Base-by-base conservation (phyloP, 176 grass and related monocot species). In the Ensete glaucum region DNA sequence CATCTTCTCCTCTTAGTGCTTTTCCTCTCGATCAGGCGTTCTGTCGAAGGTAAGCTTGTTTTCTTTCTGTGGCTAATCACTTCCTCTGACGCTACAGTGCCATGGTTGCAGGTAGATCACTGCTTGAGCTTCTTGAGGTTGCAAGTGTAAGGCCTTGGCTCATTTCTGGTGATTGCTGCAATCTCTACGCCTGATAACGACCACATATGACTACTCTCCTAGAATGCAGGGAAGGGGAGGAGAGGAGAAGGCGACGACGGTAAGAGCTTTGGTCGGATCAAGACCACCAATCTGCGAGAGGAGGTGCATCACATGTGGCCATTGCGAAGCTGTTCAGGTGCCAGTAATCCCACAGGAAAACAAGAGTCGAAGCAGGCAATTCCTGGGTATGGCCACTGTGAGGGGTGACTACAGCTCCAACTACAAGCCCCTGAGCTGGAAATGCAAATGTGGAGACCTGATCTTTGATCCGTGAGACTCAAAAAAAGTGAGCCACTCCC, bases 341-440 rank as follows among this genome's bases (percentile, higher is more conserved):
- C 52, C 53, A 27, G 52, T 9, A 9, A 23, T 57, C 19, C 52
- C 72, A 11, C 19, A 15, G 4, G 12, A 67, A 8, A 29, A 14
- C 48, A 71, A 9, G 48, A 71, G 69, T n/a, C 20, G 69, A 52
- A 51, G 50, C 14, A 16, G 17, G 68, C 16, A 56, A 16, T 2
- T 52, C 20, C 5, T 25, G 63, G 26, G 23, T 9, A 7, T 48
- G 8, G 52, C 15, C 68, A 11, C 15, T 11, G 17, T 23, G 9
- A 15, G 24, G 6, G 75, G 11, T 15, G 20, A 77, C 20, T 15
- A 24, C 8, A 17, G 60, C 58, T 64, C 74, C 59, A 77, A 64
- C n/a, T 77, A 77, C 75, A 77, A 77, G 48, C 75, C 19, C 48
- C 34, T 66, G 11, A 64, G 11, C 49, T 77, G 75, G 75, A 77